Conservation (phyloP, 176 grass and related monocot species). For the Ampelocalamus luodianensis region DNA sequence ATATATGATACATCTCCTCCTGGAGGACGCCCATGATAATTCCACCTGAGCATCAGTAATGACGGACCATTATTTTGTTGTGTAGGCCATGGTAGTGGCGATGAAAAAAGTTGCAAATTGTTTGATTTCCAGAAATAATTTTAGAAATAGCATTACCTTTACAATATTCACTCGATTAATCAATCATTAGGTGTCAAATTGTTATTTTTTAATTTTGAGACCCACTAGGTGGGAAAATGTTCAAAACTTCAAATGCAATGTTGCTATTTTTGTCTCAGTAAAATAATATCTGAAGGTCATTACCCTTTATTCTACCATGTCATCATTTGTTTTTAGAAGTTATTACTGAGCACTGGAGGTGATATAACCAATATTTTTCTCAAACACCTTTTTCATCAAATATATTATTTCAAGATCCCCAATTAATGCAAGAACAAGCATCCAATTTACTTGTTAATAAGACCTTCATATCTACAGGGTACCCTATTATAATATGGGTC, state of each 20-base stretch:
- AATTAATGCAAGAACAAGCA: not conserved
- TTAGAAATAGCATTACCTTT: constrained; percentile 18
- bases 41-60: constrained; percentile 65
- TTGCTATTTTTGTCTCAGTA: not conserved
- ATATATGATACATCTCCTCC: constrained; percentile 86
- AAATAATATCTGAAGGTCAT: constrained; percentile 23
- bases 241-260: not conserved
- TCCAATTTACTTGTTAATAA: not conserved
- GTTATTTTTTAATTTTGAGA: not conserved
- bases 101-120: constrained; percentile 18
- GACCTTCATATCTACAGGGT: not conserved
- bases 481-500: not conserved
- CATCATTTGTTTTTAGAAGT: not conserved
- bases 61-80: constrained; percentile 7
- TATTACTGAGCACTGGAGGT: not conserved
- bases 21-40: constrained; percentile 76
- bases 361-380: constrained; percentile 23
- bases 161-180: constrained; percentile 21
- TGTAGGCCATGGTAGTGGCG: constrained; percentile 11
- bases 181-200: not conserved
- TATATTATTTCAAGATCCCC: not conserved
- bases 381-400: not conserved
- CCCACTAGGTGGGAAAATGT: not conserved
- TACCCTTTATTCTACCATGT: constrained; percentile 8
- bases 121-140: constrained; percentile 7